Base-by-base conservation (phyloP, 306 rosid genomes). In the Calophaca sinica region DNA sequence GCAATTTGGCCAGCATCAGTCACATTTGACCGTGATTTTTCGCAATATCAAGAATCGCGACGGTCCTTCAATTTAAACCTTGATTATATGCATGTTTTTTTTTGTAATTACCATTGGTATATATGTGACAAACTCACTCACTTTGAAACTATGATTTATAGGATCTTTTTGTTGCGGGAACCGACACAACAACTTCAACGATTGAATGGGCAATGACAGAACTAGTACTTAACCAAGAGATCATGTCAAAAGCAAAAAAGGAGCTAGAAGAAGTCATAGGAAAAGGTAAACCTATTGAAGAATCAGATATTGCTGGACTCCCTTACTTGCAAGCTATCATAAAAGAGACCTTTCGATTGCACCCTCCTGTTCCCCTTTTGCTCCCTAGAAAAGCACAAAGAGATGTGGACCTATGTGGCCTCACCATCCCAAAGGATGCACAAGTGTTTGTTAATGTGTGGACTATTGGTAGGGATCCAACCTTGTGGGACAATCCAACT, bases 161-260 rank as follows among this genome's bases (percentile, higher is more conserved):
- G 86, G 89, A 72, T 11, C 76, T 88, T 4, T 85, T 83, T 35
- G 73, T 59, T 4, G 89, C 86, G 0, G 87, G 89, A 5, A 83
- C 79, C 0, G 89, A 85, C 20, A 83, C 89, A 69, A 85, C 86
- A 6, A 33, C 86, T 6, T 1, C 70, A 2, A 59, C 76, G 0
- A 4, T 81, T 0, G 86, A 88, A 68, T 88, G 87, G 91, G 85
- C 89, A 49, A 83, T 85, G 91, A 81, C 89, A 4, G 63, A 70
- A 44, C 7, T 85, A 3, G 51, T 88, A 6, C 67, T 46, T 15
- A 81, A 76, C 78, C 88, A 85, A 26, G 52, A 69, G 32, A 75
- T 42, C 8, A 49, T 85, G 46, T 70, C 80, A 49, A 88, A 82
- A 62, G 85, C 85, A 0, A 67, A 72, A 73, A 45, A 45, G 73